Conservation (phyloP, 805 yeast species). For the Kodamaea hsintzibuensis region DNA sequence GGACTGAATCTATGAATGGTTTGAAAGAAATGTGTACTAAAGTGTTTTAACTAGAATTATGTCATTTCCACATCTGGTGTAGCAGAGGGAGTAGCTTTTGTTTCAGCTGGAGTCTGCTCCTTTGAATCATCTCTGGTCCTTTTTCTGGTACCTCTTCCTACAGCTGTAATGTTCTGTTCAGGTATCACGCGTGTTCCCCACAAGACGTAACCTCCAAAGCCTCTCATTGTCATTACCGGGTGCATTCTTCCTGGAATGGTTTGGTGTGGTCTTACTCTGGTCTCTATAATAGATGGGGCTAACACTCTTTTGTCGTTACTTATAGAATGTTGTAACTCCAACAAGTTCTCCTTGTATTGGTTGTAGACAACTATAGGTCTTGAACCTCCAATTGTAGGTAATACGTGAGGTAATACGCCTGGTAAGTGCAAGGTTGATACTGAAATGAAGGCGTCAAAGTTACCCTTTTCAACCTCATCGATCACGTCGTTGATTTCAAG, state of each 20-base stretch:
- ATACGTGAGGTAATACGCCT: conserved; percentile 58
- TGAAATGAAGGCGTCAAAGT: conserved; percentile 74
- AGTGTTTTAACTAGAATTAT: not conserved
- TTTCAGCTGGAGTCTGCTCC: not conserved
- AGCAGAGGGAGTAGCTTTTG: conserved; percentile 15
- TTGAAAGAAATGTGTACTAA: conserved; percentile 1
- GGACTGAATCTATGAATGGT: conserved; percentile 29
- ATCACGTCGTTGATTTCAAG: conserved; percentile 50
- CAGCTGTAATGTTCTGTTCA: conserved; percentile 58
- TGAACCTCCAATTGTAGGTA: conserved; percentile 76
- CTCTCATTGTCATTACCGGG: conserved; percentile 90
- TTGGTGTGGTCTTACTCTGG: conserved; percentile 84
- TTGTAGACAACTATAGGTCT: conserved; percentile 82
- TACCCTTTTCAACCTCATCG: conserved; percentile 48
- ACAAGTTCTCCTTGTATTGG: conserved; percentile 76
- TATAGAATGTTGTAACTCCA: conserved; percentile 71
- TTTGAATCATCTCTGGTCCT: conserved; percentile 18
- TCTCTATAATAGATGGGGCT: conserved; percentile 81
- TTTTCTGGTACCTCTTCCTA: conserved; percentile 61
- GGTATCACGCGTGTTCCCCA: conserved; percentile 82
- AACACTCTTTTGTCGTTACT: conserved; percentile 67
- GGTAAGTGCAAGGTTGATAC: conserved; percentile 74
- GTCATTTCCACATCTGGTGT: not conserved
- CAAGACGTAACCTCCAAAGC: conserved; percentile 87
- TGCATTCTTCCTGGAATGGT: conserved; percentile 93